These are phyloP conservation scores for Parathielavia hyrcaniae DNA, from an alignment of 495 filamentous ascomycete species.

Conservation along the genomic window DNA sequence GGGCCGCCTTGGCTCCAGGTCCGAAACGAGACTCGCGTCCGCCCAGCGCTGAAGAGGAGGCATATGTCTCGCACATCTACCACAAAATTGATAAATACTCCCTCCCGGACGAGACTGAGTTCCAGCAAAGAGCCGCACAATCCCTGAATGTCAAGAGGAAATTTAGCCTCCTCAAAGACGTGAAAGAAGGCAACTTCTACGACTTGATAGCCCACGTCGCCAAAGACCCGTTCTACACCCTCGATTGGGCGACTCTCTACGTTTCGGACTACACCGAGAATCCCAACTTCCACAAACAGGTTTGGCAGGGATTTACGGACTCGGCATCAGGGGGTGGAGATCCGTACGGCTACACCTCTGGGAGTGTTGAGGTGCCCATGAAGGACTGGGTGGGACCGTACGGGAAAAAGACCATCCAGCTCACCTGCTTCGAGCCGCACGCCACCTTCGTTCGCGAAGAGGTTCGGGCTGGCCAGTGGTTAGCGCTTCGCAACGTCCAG, in stretches of 20 bases:
- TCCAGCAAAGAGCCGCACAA: conserved; percentile 36
- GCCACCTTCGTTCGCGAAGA: conserved; percentile 49
- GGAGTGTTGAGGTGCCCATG: neutral
- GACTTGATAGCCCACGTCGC: conserved; percentile 74
- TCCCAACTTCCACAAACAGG: conserved; percentile 51
- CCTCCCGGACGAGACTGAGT: conserved; percentile 42
- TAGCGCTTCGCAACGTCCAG: conserved; percentile 65
- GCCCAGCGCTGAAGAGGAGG: conserved; percentile 26
- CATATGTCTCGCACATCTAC: conserved; percentile 41
- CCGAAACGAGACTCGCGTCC: conserved; percentile 3
- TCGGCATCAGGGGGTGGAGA: conserved; percentile 26
- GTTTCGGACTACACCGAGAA: conserved; percentile 84
- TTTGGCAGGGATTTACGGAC: conserved; percentile 37
- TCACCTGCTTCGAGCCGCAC: conserved; percentile 69
- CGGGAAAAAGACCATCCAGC: conserved; percentile 64
- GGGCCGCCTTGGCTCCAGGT: conserved; percentile 25
- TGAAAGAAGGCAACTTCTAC: conserved; percentile 51
- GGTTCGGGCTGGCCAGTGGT: conserved; percentile 53
- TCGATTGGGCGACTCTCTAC: conserved; percentile 56
- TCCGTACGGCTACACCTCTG: conserved; percentile 30
- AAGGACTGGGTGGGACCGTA: conserved; percentile 66
- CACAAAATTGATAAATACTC: conserved; percentile 36
- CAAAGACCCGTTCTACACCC: conserved; percentile 50
- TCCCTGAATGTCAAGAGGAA: conserved; percentile 47
- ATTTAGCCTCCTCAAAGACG: conserved; percentile 60